Conservation (phyloP, 2,329 filamentous ascomycete genomes). For the Colletotrichum theobromicola region DNA sequence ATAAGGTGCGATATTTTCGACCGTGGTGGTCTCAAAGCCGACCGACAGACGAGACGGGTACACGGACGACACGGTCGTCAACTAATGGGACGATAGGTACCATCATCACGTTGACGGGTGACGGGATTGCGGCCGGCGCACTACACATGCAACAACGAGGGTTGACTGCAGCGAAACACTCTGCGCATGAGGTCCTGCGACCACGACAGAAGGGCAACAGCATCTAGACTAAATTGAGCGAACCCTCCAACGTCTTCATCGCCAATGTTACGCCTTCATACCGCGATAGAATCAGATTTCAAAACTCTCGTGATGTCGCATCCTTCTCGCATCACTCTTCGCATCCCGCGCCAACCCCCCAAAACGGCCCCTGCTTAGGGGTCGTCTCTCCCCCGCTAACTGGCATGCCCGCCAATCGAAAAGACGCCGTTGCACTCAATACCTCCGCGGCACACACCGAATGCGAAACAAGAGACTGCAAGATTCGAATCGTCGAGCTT, state of each 20-base stretch:
- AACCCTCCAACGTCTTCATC: not conserved
- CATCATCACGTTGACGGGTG: not conserved
- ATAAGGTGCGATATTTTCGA: not conserved
- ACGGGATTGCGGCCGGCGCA: not conserved
- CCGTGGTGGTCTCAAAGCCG: not conserved
- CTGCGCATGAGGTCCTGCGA: conserved; percentile 5
- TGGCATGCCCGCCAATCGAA: not conserved
- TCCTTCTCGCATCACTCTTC: not conserved
- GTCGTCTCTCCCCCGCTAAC: not conserved
- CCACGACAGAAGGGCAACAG: not conserved
- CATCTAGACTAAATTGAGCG: not conserved
- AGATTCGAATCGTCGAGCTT: not conserved
- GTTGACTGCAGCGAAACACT: conserved; percentile 10
- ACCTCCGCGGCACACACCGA: not conserved
- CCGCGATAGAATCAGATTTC: not conserved
- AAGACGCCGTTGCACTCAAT: not conserved
- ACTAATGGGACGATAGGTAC: not conserved
- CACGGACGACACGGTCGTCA: conserved; percentile 6
- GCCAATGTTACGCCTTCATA: not conserved
- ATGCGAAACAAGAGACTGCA: not conserved
- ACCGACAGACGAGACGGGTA: not conserved
- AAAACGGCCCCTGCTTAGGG: not conserved
- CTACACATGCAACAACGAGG: not conserved
- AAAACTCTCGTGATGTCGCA: not conserved
- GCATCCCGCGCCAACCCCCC: not conserved